These are phyloP conservation scores for Salicornia ramosissima DNA, from an alignment of 148 eudicot genomes.

Conservation along the genomic window DNA sequence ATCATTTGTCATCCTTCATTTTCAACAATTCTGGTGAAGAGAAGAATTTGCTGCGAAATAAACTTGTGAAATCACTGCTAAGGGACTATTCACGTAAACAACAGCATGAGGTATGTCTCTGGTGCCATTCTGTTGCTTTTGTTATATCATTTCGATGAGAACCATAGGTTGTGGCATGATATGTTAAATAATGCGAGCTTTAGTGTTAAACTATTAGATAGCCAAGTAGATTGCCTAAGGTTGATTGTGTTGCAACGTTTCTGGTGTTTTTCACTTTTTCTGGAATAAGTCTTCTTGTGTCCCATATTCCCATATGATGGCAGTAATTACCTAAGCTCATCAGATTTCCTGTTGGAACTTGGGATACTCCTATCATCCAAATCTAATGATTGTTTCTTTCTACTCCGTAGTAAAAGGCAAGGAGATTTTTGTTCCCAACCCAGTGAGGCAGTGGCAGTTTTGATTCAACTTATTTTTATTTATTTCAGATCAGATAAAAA, in stretches of 20 bases:
- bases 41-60: constrained; percentile 47
- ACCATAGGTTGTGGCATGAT: neutral
- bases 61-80: constrained; percentile 60
- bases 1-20: constrained; percentile 73
- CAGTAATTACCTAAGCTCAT: too few species aligned
- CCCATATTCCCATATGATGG: too few species aligned
- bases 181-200: neutral
- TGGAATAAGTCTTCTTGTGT: too few species aligned
- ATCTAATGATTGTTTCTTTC: too few species aligned
- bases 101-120: constrained; percentile 59
- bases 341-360: too few species aligned
- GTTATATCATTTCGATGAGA: neutral
- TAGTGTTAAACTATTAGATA: neutral
- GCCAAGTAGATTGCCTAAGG: neutral
- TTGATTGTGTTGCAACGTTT: neutral
- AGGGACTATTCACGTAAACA: constrained; percentile 65
- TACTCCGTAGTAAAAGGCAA: neutral
- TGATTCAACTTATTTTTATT: too few species aligned
- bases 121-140: neutral
- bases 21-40: constrained; percentile 37
- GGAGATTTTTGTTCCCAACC: neutral
- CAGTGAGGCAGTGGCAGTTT: too few species aligned
- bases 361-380: too few species aligned
- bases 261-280: neutral
- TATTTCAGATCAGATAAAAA: too few species aligned